phyloP scores from a whole-genome alignment of 1,284 basidiomycete species.

The Rhizoctonia solani region DNA sequence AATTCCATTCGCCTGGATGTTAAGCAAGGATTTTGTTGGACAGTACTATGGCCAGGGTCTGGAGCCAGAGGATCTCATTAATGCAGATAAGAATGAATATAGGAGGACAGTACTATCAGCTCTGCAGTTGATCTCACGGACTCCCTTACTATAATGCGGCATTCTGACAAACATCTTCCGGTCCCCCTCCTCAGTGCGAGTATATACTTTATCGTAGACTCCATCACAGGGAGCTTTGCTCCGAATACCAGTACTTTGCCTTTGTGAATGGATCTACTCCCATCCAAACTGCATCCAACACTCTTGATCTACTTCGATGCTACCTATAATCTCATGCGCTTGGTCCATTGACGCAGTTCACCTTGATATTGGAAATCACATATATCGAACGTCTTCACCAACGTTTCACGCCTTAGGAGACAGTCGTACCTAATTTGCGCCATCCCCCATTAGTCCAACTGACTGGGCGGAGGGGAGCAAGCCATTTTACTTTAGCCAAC shows the following conservation, averaged over 20 bases:
- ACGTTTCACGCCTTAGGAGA: background rate
- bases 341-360: constrained; percentile 6
- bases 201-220: background rate
- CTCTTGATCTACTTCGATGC: background rate
- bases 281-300: background rate
- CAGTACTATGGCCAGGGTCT: constrained; percentile 8
- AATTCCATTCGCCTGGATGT: background rate
- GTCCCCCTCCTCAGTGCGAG: background rate
- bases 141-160: background rate
- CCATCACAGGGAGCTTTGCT: background rate
- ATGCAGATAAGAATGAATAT: background rate
- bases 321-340: background rate
- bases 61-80: background rate
- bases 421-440: background rate
- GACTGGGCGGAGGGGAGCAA: too few relatives aligned
- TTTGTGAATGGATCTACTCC: background rate
- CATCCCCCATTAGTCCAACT: too few relatives aligned
- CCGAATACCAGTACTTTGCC: background rate
- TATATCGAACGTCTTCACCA: background rate
- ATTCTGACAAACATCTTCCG: background rate
- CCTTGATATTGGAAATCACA: constrained; percentile 19
- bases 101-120: background rate
- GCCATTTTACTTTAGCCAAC: background rate
- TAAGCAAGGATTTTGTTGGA: constrained; percentile 19
- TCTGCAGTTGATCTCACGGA: constrained; percentile 16